Percentiles rank a stretch among this genome's conserved stretches.
These are phyloP conservation scores for Candida hungchunana DNA, from an alignment of 805 yeast species.

Conservation along the genomic window DNA sequence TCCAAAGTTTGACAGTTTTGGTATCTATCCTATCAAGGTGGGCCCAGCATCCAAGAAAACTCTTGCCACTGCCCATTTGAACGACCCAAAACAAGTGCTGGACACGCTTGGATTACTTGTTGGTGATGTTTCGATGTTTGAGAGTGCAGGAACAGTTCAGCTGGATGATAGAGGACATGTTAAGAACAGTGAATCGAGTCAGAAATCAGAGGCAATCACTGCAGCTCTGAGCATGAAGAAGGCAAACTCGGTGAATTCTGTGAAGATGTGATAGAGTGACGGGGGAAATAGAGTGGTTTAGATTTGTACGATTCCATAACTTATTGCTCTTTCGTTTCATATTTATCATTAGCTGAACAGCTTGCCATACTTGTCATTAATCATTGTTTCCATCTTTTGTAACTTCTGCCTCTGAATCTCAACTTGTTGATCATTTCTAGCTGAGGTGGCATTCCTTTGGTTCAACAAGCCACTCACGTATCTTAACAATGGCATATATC, in stretches of 20 bases:
- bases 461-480: slow-evolving; percentile 24
- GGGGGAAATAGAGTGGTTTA: no score
- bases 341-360: slow-evolving; percentile 2
- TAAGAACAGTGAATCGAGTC: slow-evolving; percentile 36
- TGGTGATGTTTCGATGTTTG: slow-evolving; percentile 76
- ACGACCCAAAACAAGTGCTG: slow-evolving; percentile 79
- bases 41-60: slow-evolving; percentile 90
- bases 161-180: slow-evolving; percentile 77
- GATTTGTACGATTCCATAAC: not conserved
- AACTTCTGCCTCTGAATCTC: slow-evolving; percentile 24
- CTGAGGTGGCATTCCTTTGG: slow-evolving; percentile 19
- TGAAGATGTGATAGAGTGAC: slow-evolving; percentile 3
- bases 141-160: slow-evolving; percentile 71
- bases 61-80: slow-evolving; percentile 77
- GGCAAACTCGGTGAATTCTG: slow-evolving; percentile 12
- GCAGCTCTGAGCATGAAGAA: slow-evolving; percentile 21
- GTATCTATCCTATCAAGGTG: slow-evolving; percentile 82
- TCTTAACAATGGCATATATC: slow-evolving; percentile 23
- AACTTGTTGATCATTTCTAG: slow-evolving; percentile 23
- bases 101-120: slow-evolving; percentile 77
- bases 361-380: not conserved
- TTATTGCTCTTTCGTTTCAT: not conserved
- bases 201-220: slow-evolving; percentile 30
- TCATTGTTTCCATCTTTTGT: slow-evolving; percentile 11
- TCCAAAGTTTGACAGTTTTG: slow-evolving; percentile 43